Evolutionary conservation across 306 rosid genomes (phyloP).

Genomic region (Rubus parviflorus): DNA sequence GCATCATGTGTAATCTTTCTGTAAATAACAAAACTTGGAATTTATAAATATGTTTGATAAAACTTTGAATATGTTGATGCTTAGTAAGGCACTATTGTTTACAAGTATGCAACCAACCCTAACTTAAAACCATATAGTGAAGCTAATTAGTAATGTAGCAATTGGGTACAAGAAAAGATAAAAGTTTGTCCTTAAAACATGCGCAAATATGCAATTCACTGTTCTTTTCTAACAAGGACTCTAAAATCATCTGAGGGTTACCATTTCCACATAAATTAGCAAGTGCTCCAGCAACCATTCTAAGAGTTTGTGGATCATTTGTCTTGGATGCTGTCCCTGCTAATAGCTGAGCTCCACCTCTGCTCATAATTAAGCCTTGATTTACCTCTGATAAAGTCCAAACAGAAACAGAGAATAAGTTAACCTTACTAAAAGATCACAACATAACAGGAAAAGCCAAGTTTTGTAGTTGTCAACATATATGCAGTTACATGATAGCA

Average conservation of each 20-base stretch:
- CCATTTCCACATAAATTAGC: constrained; percentile 85
- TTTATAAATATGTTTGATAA: background rate
- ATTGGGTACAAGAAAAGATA: background rate
- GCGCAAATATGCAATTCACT: background rate
- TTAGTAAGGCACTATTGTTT: background rate
- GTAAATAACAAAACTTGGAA: constrained; percentile 1
- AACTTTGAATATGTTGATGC: background rate
- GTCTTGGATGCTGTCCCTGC: constrained; percentile 52
- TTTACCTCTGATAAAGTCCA: constrained; percentile 44
- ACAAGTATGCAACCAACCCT: background rate
- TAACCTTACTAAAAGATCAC: background rate
- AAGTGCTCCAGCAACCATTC: constrained; percentile 78
- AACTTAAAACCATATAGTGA: background rate
- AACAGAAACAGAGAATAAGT: background rate
- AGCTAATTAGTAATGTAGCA: background rate
- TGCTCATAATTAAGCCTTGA: constrained; percentile 59
- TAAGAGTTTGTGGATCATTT: constrained; percentile 60
- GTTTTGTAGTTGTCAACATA: background rate
- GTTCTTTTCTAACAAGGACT: background rate
- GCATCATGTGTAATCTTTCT: constrained; percentile 55
- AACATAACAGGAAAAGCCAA: background rate
- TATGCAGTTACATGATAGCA: background rate
- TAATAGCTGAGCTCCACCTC: constrained; percentile 59
- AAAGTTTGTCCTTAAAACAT: background rate
- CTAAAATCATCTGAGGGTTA: constrained; percentile 20